Evolutionary conservation across 2,329 filamentous ascomycete species (phyloP), one percentile per base, ranked within the genome.

Genomic region (Fusarium cicatricum): DNA sequence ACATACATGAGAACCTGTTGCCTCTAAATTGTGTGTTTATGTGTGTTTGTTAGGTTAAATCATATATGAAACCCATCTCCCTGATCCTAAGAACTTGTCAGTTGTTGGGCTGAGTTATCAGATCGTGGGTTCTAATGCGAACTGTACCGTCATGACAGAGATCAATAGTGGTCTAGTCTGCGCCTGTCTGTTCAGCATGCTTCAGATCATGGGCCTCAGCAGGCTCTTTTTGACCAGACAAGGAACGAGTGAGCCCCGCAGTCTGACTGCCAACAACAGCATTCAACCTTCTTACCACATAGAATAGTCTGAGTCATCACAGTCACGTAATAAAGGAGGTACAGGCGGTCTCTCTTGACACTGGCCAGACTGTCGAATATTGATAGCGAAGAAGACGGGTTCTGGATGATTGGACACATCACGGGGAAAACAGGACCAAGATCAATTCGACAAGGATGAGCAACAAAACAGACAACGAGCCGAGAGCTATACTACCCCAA

Each of bases 101-200:
- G 21, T 21, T 21, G 21, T n/a, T n/a, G n/a, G n/a, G n/a, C n/a
- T n/a, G n/a, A 21, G 21, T 7, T 21, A 7, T 21, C 21, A 7
- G 21, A 21, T 21, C 21, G 4, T 21, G 4, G 21, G 21, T n/a
- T n/a, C n/a, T n/a, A n/a, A n/a, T n/a, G n/a, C n/a, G n/a, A 7
- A 21, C 21, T 21, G 21, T 7, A 4, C 21, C 21, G 21, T 21
- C 11, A 37, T 32, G 1, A 32, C 36, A 8, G 43, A 46, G 43
- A 19, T 46, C 32, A 46, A 46, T 15, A 46, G 36, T 29, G 43
- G 43, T 12, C 43, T 46, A 11, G 43, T 46, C 43, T 46, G 43
- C 21, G 43, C 43, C 12, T 46, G 43, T 37, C 43, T 46, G 15
- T 32, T 32, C 21, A 46, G 43, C 5, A 46, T 46, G 1, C 43